phyloP scores from a whole-genome alignment of 305 asterid species.

The Coffea humblotiana region DNA sequence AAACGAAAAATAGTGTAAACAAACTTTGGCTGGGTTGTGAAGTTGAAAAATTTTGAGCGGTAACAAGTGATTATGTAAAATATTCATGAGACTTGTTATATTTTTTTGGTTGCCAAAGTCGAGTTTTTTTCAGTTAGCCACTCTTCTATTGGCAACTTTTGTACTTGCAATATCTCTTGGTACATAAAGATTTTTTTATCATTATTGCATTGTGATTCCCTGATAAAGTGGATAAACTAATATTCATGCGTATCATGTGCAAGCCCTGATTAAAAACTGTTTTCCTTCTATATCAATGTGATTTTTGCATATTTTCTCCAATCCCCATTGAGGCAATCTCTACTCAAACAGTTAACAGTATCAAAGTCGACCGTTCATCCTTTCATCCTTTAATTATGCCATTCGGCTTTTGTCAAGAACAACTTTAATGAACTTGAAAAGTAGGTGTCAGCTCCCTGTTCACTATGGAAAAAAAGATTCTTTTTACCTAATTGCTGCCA shows the following conservation, averaged over 20 bases:
- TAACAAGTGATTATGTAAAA: neutral
- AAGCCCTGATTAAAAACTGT: neutral
- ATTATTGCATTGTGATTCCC: neutral
- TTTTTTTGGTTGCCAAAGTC: neutral
- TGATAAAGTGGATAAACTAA: neutral
- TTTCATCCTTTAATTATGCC: neutral
- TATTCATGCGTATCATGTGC: neutral
- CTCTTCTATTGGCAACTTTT: neutral
- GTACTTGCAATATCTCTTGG: too few species aligned
- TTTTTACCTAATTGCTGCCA: neutral
- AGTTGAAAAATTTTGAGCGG: neutral
- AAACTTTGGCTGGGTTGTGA: neutral
- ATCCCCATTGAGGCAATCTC: neutral
- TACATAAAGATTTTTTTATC: neutral
- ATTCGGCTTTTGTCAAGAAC: neutral
- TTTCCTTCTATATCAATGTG: neutral
- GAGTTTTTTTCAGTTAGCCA: neutral
- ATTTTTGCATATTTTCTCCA: neutral
- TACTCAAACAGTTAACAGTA: neutral
- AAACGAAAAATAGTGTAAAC: neutral
- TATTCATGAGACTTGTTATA: neutral
- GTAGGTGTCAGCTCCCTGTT: neutral
- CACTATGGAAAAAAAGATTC: neutral
- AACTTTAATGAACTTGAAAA: neutral
- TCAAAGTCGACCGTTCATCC: neutral